These are phyloP conservation scores for Populus alba DNA, from an alignment of 345 rosid species.

Conservation along the genomic window DNA sequence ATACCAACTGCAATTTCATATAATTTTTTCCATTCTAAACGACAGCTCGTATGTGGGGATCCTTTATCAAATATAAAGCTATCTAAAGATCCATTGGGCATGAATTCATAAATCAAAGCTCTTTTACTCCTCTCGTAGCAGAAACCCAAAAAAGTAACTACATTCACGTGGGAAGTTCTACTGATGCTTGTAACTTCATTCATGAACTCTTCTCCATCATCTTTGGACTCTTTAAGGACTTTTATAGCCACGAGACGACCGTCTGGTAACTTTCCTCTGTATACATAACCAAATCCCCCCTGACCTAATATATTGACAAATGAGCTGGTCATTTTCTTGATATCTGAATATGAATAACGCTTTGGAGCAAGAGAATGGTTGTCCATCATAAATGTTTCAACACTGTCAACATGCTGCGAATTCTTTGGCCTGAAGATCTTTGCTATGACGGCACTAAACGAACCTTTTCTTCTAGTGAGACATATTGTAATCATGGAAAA, in stretches of 20 bases:
- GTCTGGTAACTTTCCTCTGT: constrained; percentile 24
- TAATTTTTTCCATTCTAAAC: not conserved
- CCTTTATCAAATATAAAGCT: not conserved
- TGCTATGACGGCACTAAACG: not conserved
- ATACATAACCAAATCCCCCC: constrained; percentile 37
- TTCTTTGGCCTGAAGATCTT: not conserved
- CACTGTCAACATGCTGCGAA: not conserved
- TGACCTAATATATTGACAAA: constrained; percentile 24
- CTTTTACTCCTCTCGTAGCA: constrained; percentile 34
- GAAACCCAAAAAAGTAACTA: constrained; percentile 38
- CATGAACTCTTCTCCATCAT: constrained; percentile 36
- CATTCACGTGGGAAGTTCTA: constrained; percentile 46
- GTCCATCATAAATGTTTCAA: constrained; percentile 14
- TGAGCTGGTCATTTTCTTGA: constrained; percentile 30
- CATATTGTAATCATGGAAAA: not conserved
- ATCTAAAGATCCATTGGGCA: constrained; percentile 47
- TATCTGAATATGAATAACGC: constrained; percentile 9
- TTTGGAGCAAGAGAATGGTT: constrained; percentile 11
- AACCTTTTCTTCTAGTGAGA: not conserved
- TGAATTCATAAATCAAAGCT: constrained; percentile 37
- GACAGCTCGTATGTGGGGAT: not conserved
- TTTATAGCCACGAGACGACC: constrained; percentile 34
- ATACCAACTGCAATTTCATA: constrained; percentile 6
- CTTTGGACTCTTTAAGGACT: constrained; percentile 10
- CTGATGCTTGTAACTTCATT: constrained; percentile 51